Conservation (phyloP, 805 yeast genomes). For the Kuraishia cidri region DNA sequence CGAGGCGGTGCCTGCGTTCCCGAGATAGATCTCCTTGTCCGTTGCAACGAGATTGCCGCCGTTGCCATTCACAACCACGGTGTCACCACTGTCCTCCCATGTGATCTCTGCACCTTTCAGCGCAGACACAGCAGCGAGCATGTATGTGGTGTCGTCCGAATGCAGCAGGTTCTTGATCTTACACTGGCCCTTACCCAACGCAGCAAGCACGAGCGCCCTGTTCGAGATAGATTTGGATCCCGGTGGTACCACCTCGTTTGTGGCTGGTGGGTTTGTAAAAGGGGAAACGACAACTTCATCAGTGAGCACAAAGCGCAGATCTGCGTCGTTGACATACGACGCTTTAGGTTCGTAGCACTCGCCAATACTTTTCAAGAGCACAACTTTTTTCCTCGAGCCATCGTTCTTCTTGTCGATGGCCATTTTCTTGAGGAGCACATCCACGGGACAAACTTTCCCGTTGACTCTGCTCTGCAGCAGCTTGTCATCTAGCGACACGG, state of each 20-base stretch:
- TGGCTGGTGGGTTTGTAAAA: constrained; percentile 29
- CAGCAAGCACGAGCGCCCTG: constrained; percentile 88
- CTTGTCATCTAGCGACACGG: constrained; percentile 69
- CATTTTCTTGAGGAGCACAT: constrained; percentile 72
- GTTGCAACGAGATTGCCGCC: constrained; percentile 70
- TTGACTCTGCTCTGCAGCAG: constrained; percentile 60
- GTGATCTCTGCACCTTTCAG: constrained; percentile 76
- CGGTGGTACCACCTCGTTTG: constrained; percentile 66
- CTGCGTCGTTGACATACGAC: constrained; percentile 73
- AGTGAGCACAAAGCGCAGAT: constrained; percentile 71
- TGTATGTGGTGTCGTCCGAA: constrained; percentile 93
- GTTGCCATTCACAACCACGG: constrained; percentile 75
- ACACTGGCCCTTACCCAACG: constrained; percentile 82
- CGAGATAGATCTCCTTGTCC: constrained; percentile 67
- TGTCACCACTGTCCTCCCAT: constrained; percentile 86
- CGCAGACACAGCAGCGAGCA: constrained; percentile 78
- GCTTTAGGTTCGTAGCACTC: constrained; percentile 85
- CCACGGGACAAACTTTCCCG: constrained; percentile 69
- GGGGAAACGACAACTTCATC: constrained; percentile 69
- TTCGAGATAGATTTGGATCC: constrained; percentile 97
- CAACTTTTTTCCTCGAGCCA: constrained; percentile 84
- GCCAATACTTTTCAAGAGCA: constrained; percentile 77
- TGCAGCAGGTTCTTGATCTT: constrained; percentile 79
- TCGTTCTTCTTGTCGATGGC: constrained; percentile 95
- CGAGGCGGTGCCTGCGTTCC: constrained; percentile 98